phyloP scores from a whole-genome alignment of 257 asterid species.

The Solanum sparsipilum region DNA sequence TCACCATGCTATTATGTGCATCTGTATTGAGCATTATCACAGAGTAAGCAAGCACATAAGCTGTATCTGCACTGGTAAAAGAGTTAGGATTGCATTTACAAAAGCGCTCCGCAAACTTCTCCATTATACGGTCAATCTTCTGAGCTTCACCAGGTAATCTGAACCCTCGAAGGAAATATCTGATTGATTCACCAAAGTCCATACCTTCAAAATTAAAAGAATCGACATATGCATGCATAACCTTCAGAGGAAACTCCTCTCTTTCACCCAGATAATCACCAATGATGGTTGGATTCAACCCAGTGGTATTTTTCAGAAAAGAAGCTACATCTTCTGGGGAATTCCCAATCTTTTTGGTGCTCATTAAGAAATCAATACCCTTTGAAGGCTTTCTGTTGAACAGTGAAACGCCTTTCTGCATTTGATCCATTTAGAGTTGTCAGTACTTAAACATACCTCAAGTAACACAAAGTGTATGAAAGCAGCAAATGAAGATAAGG shows the following conservation, averaged over 20 bases:
- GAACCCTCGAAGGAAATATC: slow-evolving; percentile 90
- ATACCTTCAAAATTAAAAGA: slow-evolving; percentile 82
- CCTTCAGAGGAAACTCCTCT: slow-evolving; percentile 89
- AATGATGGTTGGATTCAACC: slow-evolving; percentile 78
- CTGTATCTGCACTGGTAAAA: slow-evolving; percentile 95
- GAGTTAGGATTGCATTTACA: slow-evolving; percentile 92
- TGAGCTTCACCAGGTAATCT: slow-evolving; percentile 99
- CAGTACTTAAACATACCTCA: slow-evolving; percentile 1
- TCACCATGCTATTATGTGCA: slow-evolving; percentile 97
- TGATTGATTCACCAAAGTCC: slow-evolving; percentile 93
- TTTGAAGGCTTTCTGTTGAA: slow-evolving; percentile 94
- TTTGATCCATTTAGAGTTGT: slow-evolving; percentile 18
- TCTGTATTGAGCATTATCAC: slow-evolving; percentile 99
- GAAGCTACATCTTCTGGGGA: slow-evolving; percentile 88
- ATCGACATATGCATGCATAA: slow-evolving; percentile 98
- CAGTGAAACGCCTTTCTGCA: slow-evolving; percentile 94
- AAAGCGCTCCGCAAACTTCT: slow-evolving; percentile 96
- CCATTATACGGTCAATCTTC: slow-evolving; percentile 97
- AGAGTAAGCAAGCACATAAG: slow-evolving; percentile 96
- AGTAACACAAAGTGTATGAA: neutral
- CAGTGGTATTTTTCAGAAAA: slow-evolving; percentile 80
- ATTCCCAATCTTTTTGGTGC: slow-evolving; percentile 65
- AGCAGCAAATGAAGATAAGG: neutral
- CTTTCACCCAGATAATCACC: slow-evolving; percentile 98
- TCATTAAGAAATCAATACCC: slow-evolving; percentile 85